A percentile compares a stretch with the other conserved stretches of the same genome.
Evolutionary conservation across 768 basidiomycete species (phyloP).

Genomic region (Suillus bovinus): DNA sequence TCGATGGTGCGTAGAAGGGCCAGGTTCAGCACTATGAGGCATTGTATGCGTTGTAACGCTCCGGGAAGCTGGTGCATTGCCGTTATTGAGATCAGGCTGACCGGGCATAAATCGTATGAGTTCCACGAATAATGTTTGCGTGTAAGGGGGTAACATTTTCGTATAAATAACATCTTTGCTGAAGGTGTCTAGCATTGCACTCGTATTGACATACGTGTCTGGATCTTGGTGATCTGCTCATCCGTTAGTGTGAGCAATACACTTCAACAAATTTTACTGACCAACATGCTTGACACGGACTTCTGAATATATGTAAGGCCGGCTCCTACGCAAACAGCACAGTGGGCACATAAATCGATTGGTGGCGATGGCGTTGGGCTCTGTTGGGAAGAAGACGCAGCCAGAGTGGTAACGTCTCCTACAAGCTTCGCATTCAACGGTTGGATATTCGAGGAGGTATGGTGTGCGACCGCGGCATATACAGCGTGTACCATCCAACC

Average conservation of each 20-base stretch:
- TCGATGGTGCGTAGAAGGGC: conserved; percentile 31
- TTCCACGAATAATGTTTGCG: conserved; percentile 72
- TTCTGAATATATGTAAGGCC: conserved; percentile 70
- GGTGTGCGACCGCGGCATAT: conserved; percentile 72
- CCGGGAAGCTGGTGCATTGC: conserved; percentile 17
- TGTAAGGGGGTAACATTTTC: conserved; percentile 62
- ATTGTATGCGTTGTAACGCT: conserved; percentile 17
- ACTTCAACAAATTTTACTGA: conserved; percentile 32
- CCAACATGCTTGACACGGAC: conserved; percentile 69
- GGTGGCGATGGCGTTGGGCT: conserved; percentile 35
- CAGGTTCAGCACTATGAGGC: conserved; percentile 27
- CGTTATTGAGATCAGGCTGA: conserved; percentile 29
- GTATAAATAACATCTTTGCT: conserved; percentile 73
- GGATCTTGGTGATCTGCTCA: conserved; percentile 43
- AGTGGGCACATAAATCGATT: conserved; percentile 69
- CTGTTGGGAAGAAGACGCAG: conserved; percentile 72
- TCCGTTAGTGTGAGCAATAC: conserved; percentile 20
- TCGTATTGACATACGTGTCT: conserved; percentile 69
- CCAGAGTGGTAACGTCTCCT: conserved; percentile 66
- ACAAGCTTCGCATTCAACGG: conserved; percentile 69
- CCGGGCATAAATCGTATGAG: conserved; percentile 49
- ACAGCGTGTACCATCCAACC: conserved; percentile 75
- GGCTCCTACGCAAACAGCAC: conserved; percentile 75
- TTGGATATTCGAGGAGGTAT: conserved; percentile 60
- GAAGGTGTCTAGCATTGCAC: conserved; percentile 71